Evolutionary conservation across 2,329 filamentous ascomycete species (phyloP), one percentile per base, ranked within the genome.

Genomic region (Scedosporium minutisporum): DNA sequence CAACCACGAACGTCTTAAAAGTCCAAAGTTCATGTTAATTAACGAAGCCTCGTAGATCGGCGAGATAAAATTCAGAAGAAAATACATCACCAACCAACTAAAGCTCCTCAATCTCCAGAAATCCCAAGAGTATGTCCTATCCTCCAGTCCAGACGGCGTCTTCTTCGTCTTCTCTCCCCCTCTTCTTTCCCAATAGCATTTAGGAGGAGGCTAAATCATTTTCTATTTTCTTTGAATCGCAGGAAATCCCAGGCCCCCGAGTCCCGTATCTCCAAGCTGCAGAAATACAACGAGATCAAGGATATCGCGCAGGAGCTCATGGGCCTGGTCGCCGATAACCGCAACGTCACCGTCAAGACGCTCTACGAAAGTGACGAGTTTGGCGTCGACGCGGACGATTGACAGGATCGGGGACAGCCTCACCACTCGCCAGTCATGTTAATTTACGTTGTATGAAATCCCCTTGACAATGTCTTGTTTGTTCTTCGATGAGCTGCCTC

Each of bases 221-320:
- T 38, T 38, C 10, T 12, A 12, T 10, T 38, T 38, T 4, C 16
- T 21, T 23, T 23, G 3, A 53, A 51, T 4, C 53, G 53, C 42
- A 53, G 33, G 29, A n/a, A 58, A 21, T 10, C 55, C 27, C 27
- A 23, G 16, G 25, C 12, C 9, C 1, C 55, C 9, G 55, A n/a
- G 27, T 33, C 55, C 12, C 60, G 21, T 14, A 62, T 58, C 4
- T n/a, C 29, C 7, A 58, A 51, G 10, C 66, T 76, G 16, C 68
- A 70, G 38, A 67, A 72, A 46, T 76, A 76, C 68, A 76, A 76
- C 67, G 71, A 75, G 29, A 67, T 73, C 51, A 75, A 74, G 48
- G 74, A 76, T 29, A 68, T 73, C 7, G 72, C 69, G 3, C 74
- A 76, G 66, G 71, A 76, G 64, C 66, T 76, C 23, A 75, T 76